Evolutionary conservation across 306 rosid species (phyloP).

Genomic region (apple (Malus domestica)): DNA sequence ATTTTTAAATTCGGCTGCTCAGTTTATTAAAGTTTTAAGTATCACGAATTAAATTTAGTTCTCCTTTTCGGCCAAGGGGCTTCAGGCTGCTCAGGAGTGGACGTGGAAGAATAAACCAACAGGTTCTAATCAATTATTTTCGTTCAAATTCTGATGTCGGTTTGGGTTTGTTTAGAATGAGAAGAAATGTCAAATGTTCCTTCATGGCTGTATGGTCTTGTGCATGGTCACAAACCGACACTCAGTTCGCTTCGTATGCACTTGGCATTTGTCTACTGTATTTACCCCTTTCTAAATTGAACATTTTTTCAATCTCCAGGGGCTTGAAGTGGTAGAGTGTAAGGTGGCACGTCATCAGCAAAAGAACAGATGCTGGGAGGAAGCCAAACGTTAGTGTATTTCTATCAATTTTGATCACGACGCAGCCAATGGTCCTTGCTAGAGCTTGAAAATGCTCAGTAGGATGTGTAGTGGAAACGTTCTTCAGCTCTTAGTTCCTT

Average conservation of each 20-base stretch:
- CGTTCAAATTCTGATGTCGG: conserved; percentile 2
- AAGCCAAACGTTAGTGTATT: neutral
- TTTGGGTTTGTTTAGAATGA: neutral
- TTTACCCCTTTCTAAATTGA: neutral
- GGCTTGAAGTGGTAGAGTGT: conserved; percentile 22
- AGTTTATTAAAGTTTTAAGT: neutral
- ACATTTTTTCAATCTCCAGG: conserved; percentile 18
- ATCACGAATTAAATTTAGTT: conserved; percentile 8
- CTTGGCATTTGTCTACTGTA: neutral
- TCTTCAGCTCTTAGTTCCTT: neutral
- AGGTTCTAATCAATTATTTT: conserved; percentile 40
- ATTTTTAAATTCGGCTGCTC: neutral
- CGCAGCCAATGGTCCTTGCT: neutral
- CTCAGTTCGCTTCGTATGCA: neutral
- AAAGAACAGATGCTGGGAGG: neutral
- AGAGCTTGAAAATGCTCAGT: neutral
- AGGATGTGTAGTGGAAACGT: neutral
- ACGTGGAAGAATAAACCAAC: conserved; percentile 80
- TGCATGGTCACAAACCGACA: neutral
- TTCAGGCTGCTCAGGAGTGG: conserved; percentile 60
- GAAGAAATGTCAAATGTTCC: neutral
- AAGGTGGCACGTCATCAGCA: conserved; percentile 3
- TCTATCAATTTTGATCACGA: neutral
- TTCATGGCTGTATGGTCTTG: neutral
- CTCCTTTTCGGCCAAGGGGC: conserved; percentile 45